Conservation (phyloP, 768 basidiomycete genomes). For the Coprinopsis marcescibilis region DNA sequence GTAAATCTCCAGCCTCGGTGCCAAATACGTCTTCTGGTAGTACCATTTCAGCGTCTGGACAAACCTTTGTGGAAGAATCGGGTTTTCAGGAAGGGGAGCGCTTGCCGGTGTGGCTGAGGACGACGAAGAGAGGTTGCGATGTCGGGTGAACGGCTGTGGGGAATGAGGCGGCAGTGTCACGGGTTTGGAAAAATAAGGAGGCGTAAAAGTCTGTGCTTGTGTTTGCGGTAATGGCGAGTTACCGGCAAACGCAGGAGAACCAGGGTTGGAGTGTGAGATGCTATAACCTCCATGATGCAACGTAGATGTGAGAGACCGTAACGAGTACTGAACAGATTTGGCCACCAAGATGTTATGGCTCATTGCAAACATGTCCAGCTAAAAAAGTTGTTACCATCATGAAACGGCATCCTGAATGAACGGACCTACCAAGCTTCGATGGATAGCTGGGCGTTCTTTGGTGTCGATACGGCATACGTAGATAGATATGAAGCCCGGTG, state of each 20-base stretch:
- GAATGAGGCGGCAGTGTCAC: conserved; percentile 26
- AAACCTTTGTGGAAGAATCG: conserved; percentile 23
- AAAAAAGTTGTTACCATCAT: neutral
- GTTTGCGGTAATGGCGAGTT: conserved; percentile 17
- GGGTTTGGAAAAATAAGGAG: conserved; percentile 21
- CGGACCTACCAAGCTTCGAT: conserved; percentile 55
- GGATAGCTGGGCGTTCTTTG: conserved; percentile 58
- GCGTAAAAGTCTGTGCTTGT: conserved; percentile 18
- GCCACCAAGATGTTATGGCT: no score
- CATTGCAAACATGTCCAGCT: no score
- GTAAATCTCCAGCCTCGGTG: conserved; percentile 54
- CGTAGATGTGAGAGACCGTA: no score
- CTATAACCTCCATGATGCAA: conserved; percentile 13
- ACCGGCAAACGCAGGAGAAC: conserved; percentile 20
- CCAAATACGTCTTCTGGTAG: conserved; percentile 36
- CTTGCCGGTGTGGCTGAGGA: conserved; percentile 10
- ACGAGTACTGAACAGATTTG: conserved; percentile 4
- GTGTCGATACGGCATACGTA: conserved; percentile 66
- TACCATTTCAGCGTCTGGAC: conserved; percentile 25
- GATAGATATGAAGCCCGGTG: conserved; percentile 64
- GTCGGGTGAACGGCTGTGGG: conserved; percentile 15
- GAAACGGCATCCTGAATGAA: neutral
- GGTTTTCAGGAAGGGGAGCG: conserved; percentile 21
- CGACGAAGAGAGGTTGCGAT: conserved; percentile 13
- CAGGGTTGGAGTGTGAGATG: conserved; percentile 26